A percentile compares a stretch with the other conserved stretches of the same genome.
Conservation (phyloP, 257 asterid genomes). For the Nicotiana paniculata region DNA sequence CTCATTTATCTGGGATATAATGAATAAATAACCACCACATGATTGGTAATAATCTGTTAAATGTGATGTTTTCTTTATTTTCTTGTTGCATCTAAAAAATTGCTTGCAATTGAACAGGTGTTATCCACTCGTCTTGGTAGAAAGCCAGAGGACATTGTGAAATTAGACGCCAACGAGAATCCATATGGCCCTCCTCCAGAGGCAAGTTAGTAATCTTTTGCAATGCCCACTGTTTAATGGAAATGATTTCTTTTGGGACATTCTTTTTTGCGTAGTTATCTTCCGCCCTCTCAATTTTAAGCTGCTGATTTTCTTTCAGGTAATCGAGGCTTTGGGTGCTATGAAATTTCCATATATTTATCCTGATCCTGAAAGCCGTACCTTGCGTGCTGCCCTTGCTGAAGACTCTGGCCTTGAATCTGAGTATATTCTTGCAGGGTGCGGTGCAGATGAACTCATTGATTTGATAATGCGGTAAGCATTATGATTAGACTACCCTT, state of each 20-base stretch:
- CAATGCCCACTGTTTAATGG: background rate
- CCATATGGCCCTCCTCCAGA: conserved; percentile 99
- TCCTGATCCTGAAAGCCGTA: conserved; percentile 97
- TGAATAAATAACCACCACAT: background rate
- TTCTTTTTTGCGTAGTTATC: background rate
- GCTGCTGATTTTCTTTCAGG: conserved; percentile 41
- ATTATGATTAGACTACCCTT: background rate
- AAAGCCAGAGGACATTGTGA: conserved; percentile 91
- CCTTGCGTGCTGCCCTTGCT: conserved; percentile 88
- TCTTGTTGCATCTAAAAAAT: background rate
- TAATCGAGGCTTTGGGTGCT: conserved; percentile 79
- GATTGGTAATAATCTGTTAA: background rate
- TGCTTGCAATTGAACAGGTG: conserved; percentile 41
- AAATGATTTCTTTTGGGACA: background rate
- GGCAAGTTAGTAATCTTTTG: conserved; percentile 32
- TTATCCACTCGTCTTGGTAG: conserved; percentile 87
- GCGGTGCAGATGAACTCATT: conserved; percentile 98
- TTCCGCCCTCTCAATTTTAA: background rate
- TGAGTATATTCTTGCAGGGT: conserved; percentile 81
- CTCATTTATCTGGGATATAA: background rate
- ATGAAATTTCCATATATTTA: conserved; percentile 88
- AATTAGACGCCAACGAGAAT: conserved; percentile 91
- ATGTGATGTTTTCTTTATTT: background rate
- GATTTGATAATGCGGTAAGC: conserved; percentile 91
- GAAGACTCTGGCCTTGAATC: conserved; percentile 92